Evolutionary conservation across 139 green algal species (phyloP).

Genomic region (Nannochloris sp.): DNA sequence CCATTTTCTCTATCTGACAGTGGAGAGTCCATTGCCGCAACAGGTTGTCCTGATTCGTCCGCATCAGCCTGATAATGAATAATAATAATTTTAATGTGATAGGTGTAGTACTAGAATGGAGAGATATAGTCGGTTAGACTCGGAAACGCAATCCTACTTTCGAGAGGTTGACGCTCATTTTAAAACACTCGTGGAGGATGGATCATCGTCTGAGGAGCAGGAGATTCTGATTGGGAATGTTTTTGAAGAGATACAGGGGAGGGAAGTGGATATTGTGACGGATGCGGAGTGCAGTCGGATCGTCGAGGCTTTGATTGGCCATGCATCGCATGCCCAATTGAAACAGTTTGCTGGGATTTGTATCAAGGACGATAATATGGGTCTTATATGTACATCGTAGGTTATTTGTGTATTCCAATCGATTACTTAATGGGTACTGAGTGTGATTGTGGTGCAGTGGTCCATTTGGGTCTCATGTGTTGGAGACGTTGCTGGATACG

Average conservation of each 20-base stretch:
- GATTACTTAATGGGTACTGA: no score
- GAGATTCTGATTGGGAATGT: slow-evolving; percentile 53
- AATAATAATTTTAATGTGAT: not conserved
- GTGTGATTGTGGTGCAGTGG: slow-evolving; percentile 28
- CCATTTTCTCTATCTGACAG: slow-evolving; percentile 70
- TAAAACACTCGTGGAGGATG: slow-evolving; percentile 43
- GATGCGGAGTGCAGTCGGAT: slow-evolving; percentile 45
- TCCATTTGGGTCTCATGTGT: slow-evolving; percentile 64
- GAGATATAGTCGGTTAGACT: slow-evolving; percentile 7
- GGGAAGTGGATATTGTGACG: slow-evolving; percentile 15
- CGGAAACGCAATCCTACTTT: slow-evolving; percentile 20
- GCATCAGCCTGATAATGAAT: slow-evolving; percentile 1
- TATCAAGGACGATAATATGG: slow-evolving; percentile 26
- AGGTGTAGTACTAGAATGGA: not conserved
- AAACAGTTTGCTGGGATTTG: slow-evolving; percentile 11
- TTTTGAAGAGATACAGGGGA: slow-evolving; percentile 44
- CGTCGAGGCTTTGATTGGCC: slow-evolving; percentile 53
- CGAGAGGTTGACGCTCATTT: slow-evolving; percentile 43
- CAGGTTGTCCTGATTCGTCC: slow-evolving; percentile 26
- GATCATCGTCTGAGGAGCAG: slow-evolving; percentile 30
- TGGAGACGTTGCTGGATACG: slow-evolving; percentile 34
- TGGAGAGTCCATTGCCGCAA: slow-evolving; percentile 37
- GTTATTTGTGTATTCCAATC: not conserved
- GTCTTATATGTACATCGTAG: slow-evolving; percentile 23
- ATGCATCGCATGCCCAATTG: slow-evolving; percentile 17